A percentile compares a stretch with the other conserved stretches of the same genome.
phyloP scores from a whole-genome alignment of 179 eudicot species.

The Silene vulgaris region DNA sequence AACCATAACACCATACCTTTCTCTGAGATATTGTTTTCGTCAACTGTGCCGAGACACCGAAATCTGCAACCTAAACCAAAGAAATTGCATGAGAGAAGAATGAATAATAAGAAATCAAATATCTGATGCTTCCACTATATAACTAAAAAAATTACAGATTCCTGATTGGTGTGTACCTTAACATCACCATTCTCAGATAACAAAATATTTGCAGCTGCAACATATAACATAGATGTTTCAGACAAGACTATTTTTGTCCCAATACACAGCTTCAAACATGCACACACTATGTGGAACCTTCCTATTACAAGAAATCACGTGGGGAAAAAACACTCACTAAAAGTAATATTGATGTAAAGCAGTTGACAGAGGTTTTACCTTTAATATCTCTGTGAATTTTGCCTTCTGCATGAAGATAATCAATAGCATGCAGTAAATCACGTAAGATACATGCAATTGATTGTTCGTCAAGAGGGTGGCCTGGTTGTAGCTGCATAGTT shows the following conservation, averaged over 20 bases:
- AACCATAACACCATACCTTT: constrained; percentile 48
- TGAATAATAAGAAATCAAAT: not conserved
- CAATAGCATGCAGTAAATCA: constrained; percentile 90
- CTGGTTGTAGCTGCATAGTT: constrained; percentile 87
- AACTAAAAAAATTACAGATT: not conserved
- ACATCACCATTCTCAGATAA: constrained; percentile 94
- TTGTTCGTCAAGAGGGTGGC: constrained; percentile 87
- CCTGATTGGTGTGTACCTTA: constrained; percentile 45
- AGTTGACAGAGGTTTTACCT: constrained; percentile 38
- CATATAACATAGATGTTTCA: constrained; percentile 19
- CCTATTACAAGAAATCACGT: not conserved
- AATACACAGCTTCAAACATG: constrained; percentile 16
- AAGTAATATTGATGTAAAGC: not conserved
- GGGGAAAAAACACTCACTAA: not conserved
- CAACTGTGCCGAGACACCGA: constrained; percentile 93
- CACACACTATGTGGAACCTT: not conserved
- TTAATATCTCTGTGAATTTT: constrained; percentile 96
- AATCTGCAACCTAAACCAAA: constrained; percentile 82
- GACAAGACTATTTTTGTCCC: constrained; percentile 18
- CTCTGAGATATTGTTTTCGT: constrained; percentile 91
- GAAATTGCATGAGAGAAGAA: constrained; percentile 20
- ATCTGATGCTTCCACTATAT: not conserved
- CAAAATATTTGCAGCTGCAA: constrained; percentile 93
- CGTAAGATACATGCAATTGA: constrained; percentile 87
- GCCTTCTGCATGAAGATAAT: constrained; percentile 90